These are phyloP conservation scores for Kwoniella heveanensis DNA, from an alignment of 768 basidiomycete species.

Conservation along the genomic window DNA sequence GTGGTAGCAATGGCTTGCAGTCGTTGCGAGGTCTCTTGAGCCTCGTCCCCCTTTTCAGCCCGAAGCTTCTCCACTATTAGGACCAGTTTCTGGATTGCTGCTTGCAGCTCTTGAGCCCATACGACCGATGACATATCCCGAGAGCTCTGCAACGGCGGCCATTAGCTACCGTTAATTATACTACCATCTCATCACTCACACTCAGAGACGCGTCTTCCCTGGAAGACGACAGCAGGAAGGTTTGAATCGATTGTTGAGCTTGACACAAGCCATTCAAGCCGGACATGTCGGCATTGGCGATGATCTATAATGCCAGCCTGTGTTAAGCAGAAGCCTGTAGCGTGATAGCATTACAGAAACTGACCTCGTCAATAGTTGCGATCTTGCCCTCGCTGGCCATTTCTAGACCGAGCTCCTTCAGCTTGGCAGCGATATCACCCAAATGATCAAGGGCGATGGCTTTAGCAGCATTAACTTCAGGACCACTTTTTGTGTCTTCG, in stretches of 20 bases:
- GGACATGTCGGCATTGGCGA: slow-evolving; percentile 27
- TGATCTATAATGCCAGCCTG: slow-evolving; percentile 18
- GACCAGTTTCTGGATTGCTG: slow-evolving; percentile 65
- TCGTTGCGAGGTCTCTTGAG: slow-evolving; percentile 25
- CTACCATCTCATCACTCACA: slow-evolving; percentile 20
- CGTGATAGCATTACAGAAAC: slow-evolving; percentile 59
- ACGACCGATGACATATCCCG: slow-evolving; percentile 76
- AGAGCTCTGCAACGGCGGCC: slow-evolving; percentile 48
- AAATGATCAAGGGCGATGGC: slow-evolving; percentile 89
- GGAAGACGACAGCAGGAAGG: slow-evolving; percentile 26
- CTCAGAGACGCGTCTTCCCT: slow-evolving; percentile 33
- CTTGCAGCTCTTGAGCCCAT: slow-evolving; percentile 81
- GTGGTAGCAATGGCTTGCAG: slow-evolving; percentile 53
- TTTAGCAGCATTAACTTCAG: slow-evolving; percentile 82
- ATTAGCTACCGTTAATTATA: slow-evolving; percentile 54
- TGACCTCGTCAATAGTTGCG: slow-evolving; percentile 71
- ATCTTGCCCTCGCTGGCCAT: slow-evolving; percentile 12
- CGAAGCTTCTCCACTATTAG: slow-evolving; percentile 60
- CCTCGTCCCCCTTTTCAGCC: slow-evolving; percentile 47
- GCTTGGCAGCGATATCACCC: slow-evolving; percentile 83
- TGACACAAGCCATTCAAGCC: slow-evolving; percentile 9
- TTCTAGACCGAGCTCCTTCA: slow-evolving; percentile 58
- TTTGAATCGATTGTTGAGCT: slow-evolving; percentile 26
- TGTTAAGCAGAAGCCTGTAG: slow-evolving; percentile 42
- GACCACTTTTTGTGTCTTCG: slow-evolving; percentile 72